phyloP scores from a whole-genome alignment of 1,284 basidiomycete genomes.

The Cutaneotrichosporon sp. region DNA sequence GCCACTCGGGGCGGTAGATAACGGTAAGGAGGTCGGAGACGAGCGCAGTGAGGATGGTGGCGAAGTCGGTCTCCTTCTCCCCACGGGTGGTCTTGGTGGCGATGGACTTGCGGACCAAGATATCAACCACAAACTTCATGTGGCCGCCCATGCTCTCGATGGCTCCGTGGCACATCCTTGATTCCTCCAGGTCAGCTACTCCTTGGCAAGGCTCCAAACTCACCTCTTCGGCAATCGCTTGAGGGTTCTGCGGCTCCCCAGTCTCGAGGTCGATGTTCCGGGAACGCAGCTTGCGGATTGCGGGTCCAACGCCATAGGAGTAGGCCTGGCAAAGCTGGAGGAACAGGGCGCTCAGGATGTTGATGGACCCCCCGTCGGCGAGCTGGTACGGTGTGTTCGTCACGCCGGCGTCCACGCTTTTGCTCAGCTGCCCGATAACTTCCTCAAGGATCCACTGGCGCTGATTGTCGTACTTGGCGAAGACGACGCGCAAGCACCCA shows the following conservation, averaged over 20 bases:
- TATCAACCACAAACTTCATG: neutral
- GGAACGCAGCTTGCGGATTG: constrained; percentile 52
- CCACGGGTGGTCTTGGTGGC: constrained; percentile 76
- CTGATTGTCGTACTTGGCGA: constrained; percentile 85
- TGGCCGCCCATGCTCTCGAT: neutral
- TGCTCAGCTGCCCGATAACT: constrained; percentile 83
- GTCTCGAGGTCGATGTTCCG: constrained; percentile 63
- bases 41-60: constrained; percentile 84
- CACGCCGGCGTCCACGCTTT: constrained; percentile 83
- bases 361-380: constrained; percentile 66
- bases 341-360: constrained; percentile 86
- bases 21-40: constrained; percentile 86
- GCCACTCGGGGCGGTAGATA: constrained; percentile 95
- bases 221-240: constrained; percentile 11
- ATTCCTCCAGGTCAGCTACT: neutral
- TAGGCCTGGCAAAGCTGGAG: constrained; percentile 96
- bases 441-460: constrained; percentile 96
- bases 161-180: neutral
- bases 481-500: constrained; percentile 79
- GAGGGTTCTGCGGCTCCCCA: constrained; percentile 7
- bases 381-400: constrained; percentile 81
- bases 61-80: constrained; percentile 86
- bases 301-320: constrained; percentile 66
- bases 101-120: constrained; percentile 4
- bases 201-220: too few species aligned